Evolutionary conservation across 2,329 filamentous ascomycete species (phyloP).

Genomic region (Dryadomyces quercivorus): DNA sequence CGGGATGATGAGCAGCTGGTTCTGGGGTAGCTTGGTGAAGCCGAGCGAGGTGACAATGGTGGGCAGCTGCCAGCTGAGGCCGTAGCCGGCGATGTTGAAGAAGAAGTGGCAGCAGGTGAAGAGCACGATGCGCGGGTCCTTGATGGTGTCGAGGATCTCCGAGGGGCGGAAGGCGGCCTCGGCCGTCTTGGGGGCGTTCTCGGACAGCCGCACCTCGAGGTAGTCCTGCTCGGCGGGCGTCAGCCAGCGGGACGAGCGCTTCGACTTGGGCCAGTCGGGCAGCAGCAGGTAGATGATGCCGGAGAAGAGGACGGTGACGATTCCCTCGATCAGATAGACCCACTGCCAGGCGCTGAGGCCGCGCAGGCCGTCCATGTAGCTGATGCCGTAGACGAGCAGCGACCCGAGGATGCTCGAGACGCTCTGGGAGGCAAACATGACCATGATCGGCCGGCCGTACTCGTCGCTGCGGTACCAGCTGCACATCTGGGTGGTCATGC

Average conservation of each 20-base stretch:
- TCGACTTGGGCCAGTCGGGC: constrained; percentile 7
- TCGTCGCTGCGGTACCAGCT: constrained; percentile 10
- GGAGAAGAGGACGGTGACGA: constrained; percentile 5
- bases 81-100: neutral
- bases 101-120: neutral
- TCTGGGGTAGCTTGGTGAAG: too few relatives aligned
- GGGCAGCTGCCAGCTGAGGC: neutral
- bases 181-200: constrained; percentile 4
- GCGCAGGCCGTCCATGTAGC: constrained; percentile 6
- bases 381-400: constrained; percentile 5
- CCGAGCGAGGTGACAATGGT: neutral
- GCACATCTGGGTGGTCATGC: constrained; percentile 5
- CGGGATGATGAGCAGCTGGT: too few relatives aligned
- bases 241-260: constrained; percentile 3
- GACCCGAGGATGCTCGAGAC: constrained; percentile 6
- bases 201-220: constrained; percentile 6
- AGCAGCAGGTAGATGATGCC: constrained; percentile 3
- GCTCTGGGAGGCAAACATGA: constrained; percentile 6
- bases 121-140: constrained; percentile 1
- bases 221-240: constrained; percentile 9
- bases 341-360: constrained; percentile 9
- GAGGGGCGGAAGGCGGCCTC: constrained; percentile 3
- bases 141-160: constrained; percentile 5
- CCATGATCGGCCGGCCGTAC: constrained; percentile 5
- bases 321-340: constrained; percentile 7